phyloP scores from a whole-genome alignment of 805 yeast species.

The Saccharomyces cerevisiae region DNA sequence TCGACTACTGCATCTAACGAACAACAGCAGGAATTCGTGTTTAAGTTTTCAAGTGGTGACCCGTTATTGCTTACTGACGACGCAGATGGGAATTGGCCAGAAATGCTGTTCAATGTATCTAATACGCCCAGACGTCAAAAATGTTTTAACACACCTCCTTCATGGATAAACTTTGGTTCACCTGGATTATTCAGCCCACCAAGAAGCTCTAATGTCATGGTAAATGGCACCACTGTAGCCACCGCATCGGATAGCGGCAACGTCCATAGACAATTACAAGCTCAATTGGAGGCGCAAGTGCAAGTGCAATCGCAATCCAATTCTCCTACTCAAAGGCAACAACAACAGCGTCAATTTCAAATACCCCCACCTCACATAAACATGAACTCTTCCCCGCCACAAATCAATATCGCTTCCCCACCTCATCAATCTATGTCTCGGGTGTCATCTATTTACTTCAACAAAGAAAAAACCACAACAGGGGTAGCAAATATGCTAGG shows the following conservation, averaged over 20 bases:
- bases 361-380: not conserved
- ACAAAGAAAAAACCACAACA: not conserved
- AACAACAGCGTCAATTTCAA: not conserved
- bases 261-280: not conserved
- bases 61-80: constrained; percentile 28
- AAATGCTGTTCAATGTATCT: constrained; percentile 16
- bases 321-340: not conserved
- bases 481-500: not conserved
- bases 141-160: constrained; percentile 26
- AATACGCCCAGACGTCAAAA: constrained; percentile 2
- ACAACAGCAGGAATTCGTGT: constrained; percentile 20
- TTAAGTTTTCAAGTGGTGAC: constrained; percentile 27
- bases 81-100: constrained; percentile 18
- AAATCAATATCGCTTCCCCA: not conserved
- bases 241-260: not conserved
- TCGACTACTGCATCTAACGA: not conserved
- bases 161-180: constrained; percentile 23
- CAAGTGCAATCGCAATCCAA: not conserved
- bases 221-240: not conserved
- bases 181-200: constrained; percentile 17
- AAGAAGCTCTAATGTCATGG: constrained; percentile 6
- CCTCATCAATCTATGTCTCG: not conserved
- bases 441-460: not conserved
- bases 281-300: not conserved
- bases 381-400: constrained; percentile 3